Evolutionary conservation across 192 early-diverging fungal species (phyloP), one percentile per base, ranked within the genome.

Genomic region (Coemansia sp.): DNA sequence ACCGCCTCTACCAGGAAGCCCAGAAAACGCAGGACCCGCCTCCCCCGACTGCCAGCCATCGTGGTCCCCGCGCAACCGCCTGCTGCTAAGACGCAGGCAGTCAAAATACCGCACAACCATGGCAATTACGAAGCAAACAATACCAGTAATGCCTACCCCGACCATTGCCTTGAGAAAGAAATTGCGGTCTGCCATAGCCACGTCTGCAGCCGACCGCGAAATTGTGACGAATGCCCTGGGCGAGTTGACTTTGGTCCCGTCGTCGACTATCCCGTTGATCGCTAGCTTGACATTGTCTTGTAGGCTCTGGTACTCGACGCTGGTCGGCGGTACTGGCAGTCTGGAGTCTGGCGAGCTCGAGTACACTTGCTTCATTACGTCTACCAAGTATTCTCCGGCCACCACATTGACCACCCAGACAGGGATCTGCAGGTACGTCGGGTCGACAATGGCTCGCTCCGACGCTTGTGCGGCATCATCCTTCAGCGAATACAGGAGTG

Each of bases 131-230:
- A 81, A 81, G 45, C 78, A 81, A 28, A 81, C 63, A 7, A 81
- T 75, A 0, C 78, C 78, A 18, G 73, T 75, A 26, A 81, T 75
- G 5, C 78, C 78, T 2, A 81, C 73, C 1, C 78, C 72, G 20
- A 81, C 64, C 78, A 81, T 81, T 0, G 78, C 78, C 42, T 81
- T 81, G 13, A 81, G 60, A 49, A 81, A 81, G 52, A 81, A 81
- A 39, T 75, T 81, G 20, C 78, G 69, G 56, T 81, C 73, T 0
- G 72, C 65, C 21, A 66, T 48, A 1, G 73, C 73, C 7, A 79
- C 71, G 18, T 81, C 73, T 0, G 69, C 69, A 0, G 72, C 62
- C 1, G 72, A 75, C 46, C 73, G 46, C 30, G 68, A 65, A 8
- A 81, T 75, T 2, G 72, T 66, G 7, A 81, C 68, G 6, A 74